A percentile compares a stretch with the other conserved stretches of the same genome.
Conservation (phyloP, 2,329 filamentous ascomycete species). For the Clonostachys sp. region DNA sequence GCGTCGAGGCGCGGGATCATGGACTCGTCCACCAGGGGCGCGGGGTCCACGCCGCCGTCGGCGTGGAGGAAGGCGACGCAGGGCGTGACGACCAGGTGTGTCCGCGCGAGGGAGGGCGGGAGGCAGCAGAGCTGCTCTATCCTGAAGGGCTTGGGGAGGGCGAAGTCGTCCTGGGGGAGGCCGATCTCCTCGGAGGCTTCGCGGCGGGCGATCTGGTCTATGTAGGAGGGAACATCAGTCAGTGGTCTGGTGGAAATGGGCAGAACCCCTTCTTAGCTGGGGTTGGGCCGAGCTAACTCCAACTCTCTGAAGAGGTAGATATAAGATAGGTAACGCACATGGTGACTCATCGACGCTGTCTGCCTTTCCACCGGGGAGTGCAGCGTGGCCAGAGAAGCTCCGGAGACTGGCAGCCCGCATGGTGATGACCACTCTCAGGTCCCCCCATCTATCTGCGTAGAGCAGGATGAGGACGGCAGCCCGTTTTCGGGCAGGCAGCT, state of each 20-base stretch:
- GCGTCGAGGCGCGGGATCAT: slow-evolving; percentile 81
- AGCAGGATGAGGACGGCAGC: slow-evolving; percentile 86
- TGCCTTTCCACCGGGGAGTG: slow-evolving; percentile 76
- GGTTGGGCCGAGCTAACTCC: not conserved
- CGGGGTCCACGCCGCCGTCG: slow-evolving; percentile 1
- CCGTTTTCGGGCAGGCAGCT: slow-evolving; percentile 58
- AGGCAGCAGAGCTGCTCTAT: slow-evolving; percentile 87
- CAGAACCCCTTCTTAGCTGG: too few relatives aligned
- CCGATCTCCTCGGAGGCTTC: slow-evolving; percentile 95
- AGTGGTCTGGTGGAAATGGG: not conserved
- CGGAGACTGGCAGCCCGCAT: slow-evolving; percentile 61
- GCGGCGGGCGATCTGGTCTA: slow-evolving; percentile 77
- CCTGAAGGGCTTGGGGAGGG: slow-evolving; percentile 70
- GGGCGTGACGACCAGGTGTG: slow-evolving; percentile 68
- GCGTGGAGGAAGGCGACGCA: slow-evolving; percentile 75
- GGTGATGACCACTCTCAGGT: slow-evolving; percentile 68
- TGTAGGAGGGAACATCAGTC: slow-evolving; percentile 5
- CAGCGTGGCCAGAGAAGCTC: slow-evolving; percentile 79
- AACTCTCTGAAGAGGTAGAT: not conserved
- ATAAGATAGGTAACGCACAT: slow-evolving; percentile 30
- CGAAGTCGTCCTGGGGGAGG: slow-evolving; percentile 65
- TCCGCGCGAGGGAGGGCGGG: slow-evolving; percentile 70
- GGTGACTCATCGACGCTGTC: slow-evolving; percentile 54
- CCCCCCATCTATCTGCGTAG: slow-evolving; percentile 78
- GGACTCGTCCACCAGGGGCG: slow-evolving; percentile 56